Evolutionary conservation across 176 grass and related monocot species (phyloP), one percentile per base, ranked within the genome.

Genomic region (Chloris gayana): DNA sequence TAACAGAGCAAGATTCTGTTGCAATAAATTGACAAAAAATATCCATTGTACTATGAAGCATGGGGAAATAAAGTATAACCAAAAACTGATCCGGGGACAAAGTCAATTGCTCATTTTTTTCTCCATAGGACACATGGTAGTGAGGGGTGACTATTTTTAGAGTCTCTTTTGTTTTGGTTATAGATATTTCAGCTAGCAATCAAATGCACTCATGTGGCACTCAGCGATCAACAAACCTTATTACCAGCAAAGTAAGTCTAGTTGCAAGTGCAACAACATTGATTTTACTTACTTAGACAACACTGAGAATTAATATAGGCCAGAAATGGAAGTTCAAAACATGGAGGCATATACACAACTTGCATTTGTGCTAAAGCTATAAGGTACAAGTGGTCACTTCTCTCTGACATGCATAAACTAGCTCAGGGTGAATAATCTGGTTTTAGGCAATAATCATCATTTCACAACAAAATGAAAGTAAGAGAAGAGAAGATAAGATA

Each of bases 271-370:
- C 60, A 67, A 24, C 19, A 70, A 54, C 42, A 19, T 12, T 56
- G 30, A 87, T 0, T 4, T 45, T 42, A 31, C 8, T 29, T 29
- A 35, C 67, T 74, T 67, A 18, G 59, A 60, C 50, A 17, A 84
- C 27, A 35, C 15, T 50, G 35, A 61, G 42, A 72, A 38, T 49
- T 78, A 17, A 77, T 66, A 37, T 58, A 70, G 71, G 47, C 11
- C 15, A 29, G 64, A 59, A 72, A 30, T 67, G 59, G 22, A 78
- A 78, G 46, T 78, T 77, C 25, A 19, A 73, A 87, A 44, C 21
- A 30, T 15, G 10, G 59, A 0, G 29, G 13, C 51, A 71, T 41
- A 54, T 51, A 57, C 51, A 26, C 11, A 33, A 14, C n/a, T 65
- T 77, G 59, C 4, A 14, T 73, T 49, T 11, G n/a, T 31, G 7